Evolutionary conservation across 805 yeast genomes (phyloP).

Genomic region (Wickerhamiella australiensis): DNA sequence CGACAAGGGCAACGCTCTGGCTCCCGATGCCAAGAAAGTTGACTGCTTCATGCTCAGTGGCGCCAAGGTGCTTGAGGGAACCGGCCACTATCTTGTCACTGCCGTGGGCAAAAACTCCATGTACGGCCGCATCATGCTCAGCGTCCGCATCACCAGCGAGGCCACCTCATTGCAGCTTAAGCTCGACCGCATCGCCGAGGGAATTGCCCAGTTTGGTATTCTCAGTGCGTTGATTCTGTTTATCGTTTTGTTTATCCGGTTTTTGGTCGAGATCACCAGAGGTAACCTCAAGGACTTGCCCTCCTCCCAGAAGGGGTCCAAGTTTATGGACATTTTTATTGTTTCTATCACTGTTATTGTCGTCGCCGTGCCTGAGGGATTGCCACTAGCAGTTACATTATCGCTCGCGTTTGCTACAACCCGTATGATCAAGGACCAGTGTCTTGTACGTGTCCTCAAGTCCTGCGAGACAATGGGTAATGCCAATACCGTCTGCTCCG

Average conservation of each 20-base stretch:
- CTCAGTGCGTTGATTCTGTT: slow-evolving; percentile 75
- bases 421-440: slow-evolving; percentile 93
- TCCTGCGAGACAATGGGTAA: slow-evolving; percentile 99
- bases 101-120: slow-evolving; percentile 84
- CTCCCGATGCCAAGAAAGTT: slow-evolving; percentile 31
- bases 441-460: slow-evolving; percentile 82
- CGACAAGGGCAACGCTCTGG: slow-evolving; percentile 20
- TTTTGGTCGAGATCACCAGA: slow-evolving; percentile 45
- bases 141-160: slow-evolving; percentile 64
- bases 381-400: slow-evolving; percentile 92
- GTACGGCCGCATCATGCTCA: slow-evolving; percentile 82
- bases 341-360: slow-evolving; percentile 87
- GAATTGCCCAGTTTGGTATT: slow-evolving; percentile 89
- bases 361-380: slow-evolving; percentile 99
- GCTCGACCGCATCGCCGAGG: slow-evolving; percentile 72
- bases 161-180: slow-evolving; percentile 82
- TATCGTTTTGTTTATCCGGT: slow-evolving; percentile 64
- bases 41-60: slow-evolving; percentile 91
- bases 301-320: slow-evolving; percentile 69
- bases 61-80: slow-evolving; percentile 72
- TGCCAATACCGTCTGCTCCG: slow-evolving; percentile 94
- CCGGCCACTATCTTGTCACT: slow-evolving; percentile 74
- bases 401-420: slow-evolving; percentile 97
- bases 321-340: slow-evolving; percentile 73
- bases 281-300: slow-evolving; percentile 31